Evolutionary conservation across 2,329 filamentous ascomycete genomes (phyloP).

Genomic region (Aspergillus fructus): DNA sequence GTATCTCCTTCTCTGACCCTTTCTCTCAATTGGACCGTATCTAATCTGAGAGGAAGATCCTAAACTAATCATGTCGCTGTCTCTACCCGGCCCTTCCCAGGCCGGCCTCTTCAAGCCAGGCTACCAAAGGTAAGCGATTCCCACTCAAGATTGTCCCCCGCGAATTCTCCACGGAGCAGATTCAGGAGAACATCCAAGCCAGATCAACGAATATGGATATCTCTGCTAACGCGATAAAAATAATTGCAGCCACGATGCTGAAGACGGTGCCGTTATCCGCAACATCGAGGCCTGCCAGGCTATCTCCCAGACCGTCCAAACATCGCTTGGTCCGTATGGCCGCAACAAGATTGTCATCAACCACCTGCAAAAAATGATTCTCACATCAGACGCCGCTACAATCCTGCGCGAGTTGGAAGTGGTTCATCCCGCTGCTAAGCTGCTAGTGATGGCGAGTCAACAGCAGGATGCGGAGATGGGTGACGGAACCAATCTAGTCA

Average conservation of each 20-base stretch:
- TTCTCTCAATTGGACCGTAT: slow-evolving; percentile 12
- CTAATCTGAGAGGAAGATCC: slow-evolving; percentile 21
- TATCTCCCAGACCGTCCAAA: slow-evolving; percentile 94
- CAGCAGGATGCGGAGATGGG: slow-evolving; percentile 99
- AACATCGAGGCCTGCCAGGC: slow-evolving; percentile 98
- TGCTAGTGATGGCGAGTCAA: slow-evolving; percentile 97
- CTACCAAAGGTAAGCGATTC: slow-evolving; percentile 78
- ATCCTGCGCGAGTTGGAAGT: slow-evolving; percentile 97
- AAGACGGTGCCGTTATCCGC: slow-evolving; percentile 97
- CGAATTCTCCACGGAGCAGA: not conserved
- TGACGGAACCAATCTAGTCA: slow-evolving; percentile 96
- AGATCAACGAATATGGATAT: not conserved
- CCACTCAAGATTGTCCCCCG: slow-evolving; percentile 17
- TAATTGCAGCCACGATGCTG: slow-evolving; percentile 80
- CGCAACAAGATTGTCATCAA: slow-evolving; percentile 99
- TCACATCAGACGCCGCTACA: slow-evolving; percentile 95
- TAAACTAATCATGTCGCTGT: slow-evolving; percentile 75
- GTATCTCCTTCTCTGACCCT: slow-evolving; percentile 1
- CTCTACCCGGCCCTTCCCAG: slow-evolving; percentile 92
- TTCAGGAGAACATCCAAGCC: not conserved
- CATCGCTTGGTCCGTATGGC: slow-evolving; percentile 92
- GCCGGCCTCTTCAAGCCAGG: slow-evolving; percentile 91
- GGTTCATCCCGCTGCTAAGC: slow-evolving; percentile 94
- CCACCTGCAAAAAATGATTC: slow-evolving; percentile 98
- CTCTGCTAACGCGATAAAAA: slow-evolving; percentile 12